phyloP scores from a whole-genome alignment of 306 rosid species.

The Quercus berberidifolia region DNA sequence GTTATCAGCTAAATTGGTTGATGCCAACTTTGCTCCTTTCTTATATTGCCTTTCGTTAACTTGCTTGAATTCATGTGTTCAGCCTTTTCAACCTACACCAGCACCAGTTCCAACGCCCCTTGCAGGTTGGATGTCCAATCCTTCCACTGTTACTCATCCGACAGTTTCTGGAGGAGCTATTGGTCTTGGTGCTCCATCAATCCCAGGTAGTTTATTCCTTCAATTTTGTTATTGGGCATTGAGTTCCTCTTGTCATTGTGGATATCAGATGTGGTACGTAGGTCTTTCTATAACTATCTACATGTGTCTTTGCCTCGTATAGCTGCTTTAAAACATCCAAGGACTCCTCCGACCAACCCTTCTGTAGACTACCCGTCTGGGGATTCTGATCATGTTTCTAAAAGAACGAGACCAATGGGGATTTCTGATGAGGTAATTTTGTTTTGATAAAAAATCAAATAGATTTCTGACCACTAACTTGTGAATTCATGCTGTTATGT shows the following conservation, averaged over 20 bases:
- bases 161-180: slow-evolving; percentile 91
- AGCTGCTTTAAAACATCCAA: slow-evolving; percentile 96
- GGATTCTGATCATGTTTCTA: slow-evolving; percentile 88
- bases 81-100: slow-evolving; percentile 93
- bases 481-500: background rate
- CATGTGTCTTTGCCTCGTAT: slow-evolving; percentile 26
- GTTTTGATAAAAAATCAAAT: background rate
- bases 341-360: slow-evolving; percentile 95
- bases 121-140: slow-evolving; percentile 99
- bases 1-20: slow-evolving; percentile 23
- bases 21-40: slow-evolving; percentile 13
- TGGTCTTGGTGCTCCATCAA: slow-evolving; percentile 95
- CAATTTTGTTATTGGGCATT: slow-evolving; percentile 12
- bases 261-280: slow-evolving; percentile 3
- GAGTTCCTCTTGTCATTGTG: slow-evolving; percentile 6
- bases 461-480: background rate
- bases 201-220: slow-evolving; percentile 57
- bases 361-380: slow-evolving; percentile 87
- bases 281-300: slow-evolving; percentile 16
- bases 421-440: slow-evolving; percentile 72
- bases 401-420: slow-evolving; percentile 88
- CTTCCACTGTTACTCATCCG: slow-evolving; percentile 81
- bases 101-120: slow-evolving; percentile 81
- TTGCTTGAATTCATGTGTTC: slow-evolving; percentile 23
- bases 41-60: slow-evolving; percentile 3